These are phyloP conservation scores for Dothistroma septosporum DNA, from an alignment of 2,329 filamentous ascomycete genomes.

Conservation along the genomic window DNA sequence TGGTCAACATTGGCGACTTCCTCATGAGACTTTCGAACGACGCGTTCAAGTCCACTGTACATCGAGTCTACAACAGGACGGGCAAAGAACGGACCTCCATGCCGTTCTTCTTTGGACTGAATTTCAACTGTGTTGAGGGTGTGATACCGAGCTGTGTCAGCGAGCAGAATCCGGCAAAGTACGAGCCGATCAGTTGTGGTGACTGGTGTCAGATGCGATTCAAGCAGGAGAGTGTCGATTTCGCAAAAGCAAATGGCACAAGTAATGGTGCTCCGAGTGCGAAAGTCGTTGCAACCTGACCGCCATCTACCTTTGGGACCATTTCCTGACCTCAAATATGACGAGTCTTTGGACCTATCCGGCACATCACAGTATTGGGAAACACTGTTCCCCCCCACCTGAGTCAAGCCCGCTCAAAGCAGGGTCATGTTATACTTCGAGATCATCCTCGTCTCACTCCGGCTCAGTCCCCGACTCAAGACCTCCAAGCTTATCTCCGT, in stretches of 20 bases:
- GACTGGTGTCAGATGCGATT: background rate
- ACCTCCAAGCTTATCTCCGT: too few relatives aligned
- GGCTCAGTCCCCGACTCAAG: too few relatives aligned
- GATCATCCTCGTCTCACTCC: too few relatives aligned
- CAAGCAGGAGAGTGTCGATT: background rate
- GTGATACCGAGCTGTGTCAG: background rate
- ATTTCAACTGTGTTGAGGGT: conserved; percentile 14
- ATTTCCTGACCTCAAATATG: too few relatives aligned
- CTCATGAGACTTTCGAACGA: conserved; percentile 45
- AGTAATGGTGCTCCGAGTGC: background rate
- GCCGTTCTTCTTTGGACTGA: conserved; percentile 47
- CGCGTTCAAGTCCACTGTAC: conserved; percentile 43
- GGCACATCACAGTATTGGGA: background rate
- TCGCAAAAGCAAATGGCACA: background rate
- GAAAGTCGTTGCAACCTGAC: background rate
- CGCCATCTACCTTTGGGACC: background rate
- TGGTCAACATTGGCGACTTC: conserved; percentile 51
- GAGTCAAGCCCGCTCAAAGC: too few relatives aligned
- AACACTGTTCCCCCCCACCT: too few relatives aligned
- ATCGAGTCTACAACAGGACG: conserved; percentile 45
- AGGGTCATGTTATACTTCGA: too few relatives aligned
- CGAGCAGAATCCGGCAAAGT: background rate
- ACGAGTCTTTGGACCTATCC: background rate
- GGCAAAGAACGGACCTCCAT: conserved; percentile 40
- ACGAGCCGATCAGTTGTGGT: background rate